Percentiles rank a stretch among this genome's conserved stretches.
phyloP scores from a whole-genome alignment of 257 asterid genomes.

The Prunella vulgaris region DNA sequence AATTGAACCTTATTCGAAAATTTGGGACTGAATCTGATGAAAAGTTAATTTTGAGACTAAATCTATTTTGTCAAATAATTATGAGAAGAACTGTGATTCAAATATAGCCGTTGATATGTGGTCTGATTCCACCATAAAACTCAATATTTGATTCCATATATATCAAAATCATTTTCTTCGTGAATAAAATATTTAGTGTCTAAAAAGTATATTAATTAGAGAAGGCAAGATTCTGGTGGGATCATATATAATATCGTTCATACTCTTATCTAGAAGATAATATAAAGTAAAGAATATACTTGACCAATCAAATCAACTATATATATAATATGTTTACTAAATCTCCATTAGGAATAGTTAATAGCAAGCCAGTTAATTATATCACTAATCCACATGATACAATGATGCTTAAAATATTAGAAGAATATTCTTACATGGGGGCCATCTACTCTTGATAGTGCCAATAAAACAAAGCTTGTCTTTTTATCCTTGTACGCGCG shows the following conservation, averaged over 20 bases:
- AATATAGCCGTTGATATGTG: too few relatives aligned
- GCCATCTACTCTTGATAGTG: constrained; percentile 7
- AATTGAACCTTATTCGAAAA: too few relatives aligned
- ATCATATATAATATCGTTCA: constrained; percentile 16
- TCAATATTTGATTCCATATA: too few relatives aligned
- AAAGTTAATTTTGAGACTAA: too few relatives aligned
- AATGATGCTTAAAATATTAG: constrained; percentile 17
- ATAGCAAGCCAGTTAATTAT: background rate
- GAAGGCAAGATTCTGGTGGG: constrained; percentile 24
- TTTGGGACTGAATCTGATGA: too few relatives aligned
- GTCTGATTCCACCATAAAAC: too few relatives aligned
- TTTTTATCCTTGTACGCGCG: background rate
- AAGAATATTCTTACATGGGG: constrained; percentile 28
- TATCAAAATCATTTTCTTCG: too few relatives aligned
- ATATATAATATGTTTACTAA: background rate
- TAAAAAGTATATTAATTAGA: background rate
- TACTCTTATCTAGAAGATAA: constrained; percentile 9
- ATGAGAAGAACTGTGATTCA: too few relatives aligned
- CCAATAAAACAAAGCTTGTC: constrained; percentile 24
- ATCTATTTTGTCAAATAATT: too few relatives aligned
- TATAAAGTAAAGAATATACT: constrained; percentile 19
- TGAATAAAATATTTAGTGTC: background rate
- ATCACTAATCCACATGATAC: constrained; percentile 12
- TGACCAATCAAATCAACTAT: background rate
- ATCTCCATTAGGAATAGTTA: background rate